Evolutionary conservation across 768 basidiomycete genomes (phyloP).

Genomic region (Phaeotremella fagi): DNA sequence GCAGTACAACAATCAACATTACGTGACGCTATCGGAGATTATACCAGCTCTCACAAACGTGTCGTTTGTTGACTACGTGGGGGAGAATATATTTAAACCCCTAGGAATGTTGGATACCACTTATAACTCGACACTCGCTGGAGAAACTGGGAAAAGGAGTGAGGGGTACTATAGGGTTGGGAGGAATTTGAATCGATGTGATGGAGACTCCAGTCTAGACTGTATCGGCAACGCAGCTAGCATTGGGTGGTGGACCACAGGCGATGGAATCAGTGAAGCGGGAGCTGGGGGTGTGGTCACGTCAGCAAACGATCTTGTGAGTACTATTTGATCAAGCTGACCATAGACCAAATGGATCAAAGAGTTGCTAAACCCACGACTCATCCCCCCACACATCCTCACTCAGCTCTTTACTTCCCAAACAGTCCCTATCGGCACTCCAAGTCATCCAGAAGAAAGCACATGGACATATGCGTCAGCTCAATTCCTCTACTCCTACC

Average conservation of each 20-base stretch:
- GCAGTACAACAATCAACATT: slow-evolving; percentile 44
- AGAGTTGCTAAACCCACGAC: slow-evolving; percentile 22
- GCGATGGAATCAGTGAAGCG: slow-evolving; percentile 16
- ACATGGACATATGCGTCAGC: slow-evolving; percentile 32
- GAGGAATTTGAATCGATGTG: slow-evolving; percentile 13
- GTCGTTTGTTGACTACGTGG: slow-evolving; percentile 21
- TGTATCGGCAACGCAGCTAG: slow-evolving; percentile 13
- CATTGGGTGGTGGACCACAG: slow-evolving; percentile 14
- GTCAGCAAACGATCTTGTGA: slow-evolving; percentile 32
- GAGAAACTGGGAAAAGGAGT: slow-evolving; percentile 14
- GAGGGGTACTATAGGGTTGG: slow-evolving; percentile 14
- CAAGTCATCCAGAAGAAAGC: slow-evolving; percentile 7
- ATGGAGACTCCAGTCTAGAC: neutral
- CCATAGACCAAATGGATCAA: slow-evolving; percentile 33
- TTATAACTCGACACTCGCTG: slow-evolving; percentile 22
- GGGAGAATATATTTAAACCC: slow-evolving; percentile 29
- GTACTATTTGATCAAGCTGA: slow-evolving; percentile 1
- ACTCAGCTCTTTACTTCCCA: slow-evolving; percentile 1
- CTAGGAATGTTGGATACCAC: slow-evolving; percentile 26
- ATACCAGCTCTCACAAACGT: slow-evolving; percentile 17
- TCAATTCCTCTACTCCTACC: slow-evolving; percentile 24
- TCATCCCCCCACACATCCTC: slow-evolving; percentile 22
- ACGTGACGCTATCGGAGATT: slow-evolving; percentile 21
- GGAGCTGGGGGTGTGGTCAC: slow-evolving; percentile 37
- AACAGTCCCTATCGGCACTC: neutral